Evolutionary conservation across 495 filamentous ascomycete genomes (phyloP).

Genomic region (Hyphodiscus hymeniophilus): DNA sequence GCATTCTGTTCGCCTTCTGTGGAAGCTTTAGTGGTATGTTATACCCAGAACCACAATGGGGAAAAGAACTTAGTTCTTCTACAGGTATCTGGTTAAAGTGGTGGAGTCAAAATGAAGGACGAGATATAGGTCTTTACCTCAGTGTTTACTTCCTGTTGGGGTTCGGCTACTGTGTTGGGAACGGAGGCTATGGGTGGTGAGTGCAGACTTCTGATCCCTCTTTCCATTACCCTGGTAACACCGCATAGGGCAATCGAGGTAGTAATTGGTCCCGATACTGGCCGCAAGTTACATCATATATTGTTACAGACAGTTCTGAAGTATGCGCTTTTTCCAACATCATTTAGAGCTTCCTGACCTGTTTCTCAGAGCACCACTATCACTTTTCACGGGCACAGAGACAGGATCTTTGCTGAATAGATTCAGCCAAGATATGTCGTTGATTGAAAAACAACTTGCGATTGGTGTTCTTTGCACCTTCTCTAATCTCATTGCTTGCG

Average conservation of each 20-base stretch:
- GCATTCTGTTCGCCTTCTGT: neutral
- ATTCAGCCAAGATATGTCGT: neutral
- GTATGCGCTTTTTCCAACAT: neutral
- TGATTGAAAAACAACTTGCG: conserved; percentile 2
- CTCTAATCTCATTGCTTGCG: neutral
- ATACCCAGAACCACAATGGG: too few species aligned
- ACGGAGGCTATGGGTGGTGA: neutral
- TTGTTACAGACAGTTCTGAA: neutral
- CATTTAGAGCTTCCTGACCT: neutral
- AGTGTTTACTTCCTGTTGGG: conserved; percentile 1
- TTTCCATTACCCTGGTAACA: neutral
- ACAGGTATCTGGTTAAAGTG: conserved; percentile 29
- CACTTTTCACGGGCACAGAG: neutral
- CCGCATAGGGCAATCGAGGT: neutral
- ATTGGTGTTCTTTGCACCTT: neutral
- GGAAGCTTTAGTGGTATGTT: too few species aligned
- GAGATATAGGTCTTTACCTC: conserved; percentile 16
- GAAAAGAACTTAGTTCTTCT: too few species aligned
- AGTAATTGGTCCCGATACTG: neutral
- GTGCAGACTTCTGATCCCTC: neutral
- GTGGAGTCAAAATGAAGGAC: conserved; percentile 22
- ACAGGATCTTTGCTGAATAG: neutral
- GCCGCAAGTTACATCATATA: neutral
- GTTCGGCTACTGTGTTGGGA: conserved; percentile 37
- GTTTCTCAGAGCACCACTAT: neutral